Evolutionary conservation across 2,329 filamentous ascomycete species (phyloP).

Genomic region (Raffaelea albimanens): DNA sequence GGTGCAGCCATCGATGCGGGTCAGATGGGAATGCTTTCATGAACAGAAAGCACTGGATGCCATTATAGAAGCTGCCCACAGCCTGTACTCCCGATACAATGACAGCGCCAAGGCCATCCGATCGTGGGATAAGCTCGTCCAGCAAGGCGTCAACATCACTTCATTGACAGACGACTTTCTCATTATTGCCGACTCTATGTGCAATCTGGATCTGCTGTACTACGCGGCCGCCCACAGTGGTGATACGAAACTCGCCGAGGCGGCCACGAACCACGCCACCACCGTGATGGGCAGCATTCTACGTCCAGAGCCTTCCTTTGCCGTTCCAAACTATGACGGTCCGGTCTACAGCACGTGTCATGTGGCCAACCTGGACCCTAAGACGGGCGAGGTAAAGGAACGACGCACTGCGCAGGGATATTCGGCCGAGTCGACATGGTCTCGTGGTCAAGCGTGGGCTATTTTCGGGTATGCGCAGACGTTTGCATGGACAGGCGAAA

Average conservation of each 20-base stretch:
- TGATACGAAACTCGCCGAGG: slow-evolving; percentile 16
- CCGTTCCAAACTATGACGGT: too few relatives aligned
- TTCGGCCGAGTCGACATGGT: slow-evolving; percentile 37
- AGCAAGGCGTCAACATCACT: slow-evolving; percentile 21
- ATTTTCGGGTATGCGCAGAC: slow-evolving; percentile 42
- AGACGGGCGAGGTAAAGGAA: background rate
- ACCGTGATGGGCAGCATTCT: slow-evolving; percentile 30
- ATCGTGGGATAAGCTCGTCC: slow-evolving; percentile 33
- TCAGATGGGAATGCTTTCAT: slow-evolving; percentile 7
- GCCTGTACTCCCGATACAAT: slow-evolving; percentile 32
- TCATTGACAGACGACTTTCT: slow-evolving; percentile 25
- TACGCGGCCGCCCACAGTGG: slow-evolving; percentile 24
- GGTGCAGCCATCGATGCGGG: slow-evolving; percentile 2
- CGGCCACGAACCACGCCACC: slow-evolving; percentile 28
- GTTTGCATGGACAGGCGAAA: slow-evolving; percentile 36
- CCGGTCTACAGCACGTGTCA: background rate
- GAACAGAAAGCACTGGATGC: slow-evolving; percentile 24
- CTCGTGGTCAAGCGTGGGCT: slow-evolving; percentile 41
- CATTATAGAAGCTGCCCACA: slow-evolving; percentile 31
- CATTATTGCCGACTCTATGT: slow-evolving; percentile 34
- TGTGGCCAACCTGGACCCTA: background rate
- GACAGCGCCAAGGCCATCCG: slow-evolving; percentile 33
- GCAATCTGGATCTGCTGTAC: slow-evolving; percentile 27
- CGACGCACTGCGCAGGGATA: slow-evolving; percentile 28
- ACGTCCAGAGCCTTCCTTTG: too few relatives aligned